phyloP scores from a whole-genome alignment of 371 early-diverging fungal species.

The Mortierella sp. region DNA sequence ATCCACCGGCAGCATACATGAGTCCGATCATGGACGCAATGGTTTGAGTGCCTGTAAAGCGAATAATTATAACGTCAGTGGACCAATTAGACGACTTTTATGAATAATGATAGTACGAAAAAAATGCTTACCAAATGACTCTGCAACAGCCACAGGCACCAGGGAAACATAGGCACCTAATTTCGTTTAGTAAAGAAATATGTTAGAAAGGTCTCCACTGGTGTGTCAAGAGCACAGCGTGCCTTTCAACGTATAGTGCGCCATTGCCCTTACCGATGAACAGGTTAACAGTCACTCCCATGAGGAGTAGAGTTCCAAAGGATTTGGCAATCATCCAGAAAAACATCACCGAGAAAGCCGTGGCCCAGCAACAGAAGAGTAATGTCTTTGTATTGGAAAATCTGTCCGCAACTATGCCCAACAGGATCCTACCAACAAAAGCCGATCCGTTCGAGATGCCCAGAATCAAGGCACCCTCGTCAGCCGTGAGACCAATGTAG shows the following conservation, averaged over 20 bases:
- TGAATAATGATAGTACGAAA: no score
- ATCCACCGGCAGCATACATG: constrained; percentile 38
- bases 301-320: constrained; percentile 28
- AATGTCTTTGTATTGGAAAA: constrained; percentile 60
- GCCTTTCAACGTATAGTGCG: no score
- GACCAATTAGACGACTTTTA: no score
- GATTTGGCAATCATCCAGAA: constrained; percentile 39
- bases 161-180: constrained; percentile 37
- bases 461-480: constrained; percentile 61
- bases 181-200: background rate
- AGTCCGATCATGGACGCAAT: constrained; percentile 47
- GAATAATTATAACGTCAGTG: background rate
- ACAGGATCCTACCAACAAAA: constrained; percentile 61
- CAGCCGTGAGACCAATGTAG: constrained; percentile 50
- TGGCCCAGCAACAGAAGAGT: constrained; percentile 56
- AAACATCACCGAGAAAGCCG: constrained; percentile 33
- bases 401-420: constrained; percentile 62
- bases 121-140: constrained; percentile 33
- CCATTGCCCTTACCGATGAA: constrained; percentile 15
- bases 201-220: background rate
- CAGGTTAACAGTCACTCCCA: constrained; percentile 36
- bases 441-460: constrained; percentile 67
- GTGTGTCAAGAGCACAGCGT: no score
- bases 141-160: constrained; percentile 44
- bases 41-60: constrained; percentile 25